These are phyloP conservation scores for Candolleomyces aberdarensis DNA, from an alignment of 768 basidiomycete species.

Conservation along the genomic window DNA sequence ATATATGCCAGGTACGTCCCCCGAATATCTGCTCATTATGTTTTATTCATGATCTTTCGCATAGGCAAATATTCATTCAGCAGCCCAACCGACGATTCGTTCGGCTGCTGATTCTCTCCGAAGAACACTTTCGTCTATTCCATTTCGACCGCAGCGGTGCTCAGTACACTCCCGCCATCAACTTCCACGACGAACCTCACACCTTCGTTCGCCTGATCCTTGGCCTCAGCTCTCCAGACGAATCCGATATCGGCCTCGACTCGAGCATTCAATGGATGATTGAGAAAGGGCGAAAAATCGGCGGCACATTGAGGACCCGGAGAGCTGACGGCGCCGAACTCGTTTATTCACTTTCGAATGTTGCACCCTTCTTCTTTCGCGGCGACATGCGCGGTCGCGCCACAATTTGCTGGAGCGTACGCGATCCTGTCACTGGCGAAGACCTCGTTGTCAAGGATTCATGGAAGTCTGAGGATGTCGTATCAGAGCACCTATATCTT, in stretches of 20 bases:
- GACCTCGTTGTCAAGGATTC: not conserved
- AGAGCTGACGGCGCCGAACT: not conserved
- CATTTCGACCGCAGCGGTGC: not conserved
- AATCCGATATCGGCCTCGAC: not conserved
- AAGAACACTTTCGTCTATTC: not conserved
- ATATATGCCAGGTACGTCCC: too few relatives aligned
- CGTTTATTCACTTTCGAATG: not conserved
- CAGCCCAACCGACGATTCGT: conserved; percentile 1
- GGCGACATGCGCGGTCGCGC: not conserved
- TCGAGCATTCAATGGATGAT: not conserved
- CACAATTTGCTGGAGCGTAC: not conserved
- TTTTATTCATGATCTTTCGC: too few relatives aligned
- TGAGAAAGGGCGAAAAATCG: not conserved
- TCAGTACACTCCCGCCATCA: not conserved
- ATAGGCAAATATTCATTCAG: not conserved
- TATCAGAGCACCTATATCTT: not conserved
- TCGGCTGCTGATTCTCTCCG: not conserved
- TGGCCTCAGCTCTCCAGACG: not conserved
- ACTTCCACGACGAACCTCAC: not conserved
- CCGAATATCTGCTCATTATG: too few relatives aligned
- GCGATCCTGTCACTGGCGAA: not conserved
- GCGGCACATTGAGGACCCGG: not conserved
- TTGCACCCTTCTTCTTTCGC: too few relatives aligned
- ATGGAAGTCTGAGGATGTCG: not conserved
- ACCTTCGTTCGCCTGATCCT: not conserved